A percentile compares a stretch with the other conserved stretches of the same genome.
Conservation (phyloP, 352 stramenopile genomes). For the Globisporangium echinulatum region DNA sequence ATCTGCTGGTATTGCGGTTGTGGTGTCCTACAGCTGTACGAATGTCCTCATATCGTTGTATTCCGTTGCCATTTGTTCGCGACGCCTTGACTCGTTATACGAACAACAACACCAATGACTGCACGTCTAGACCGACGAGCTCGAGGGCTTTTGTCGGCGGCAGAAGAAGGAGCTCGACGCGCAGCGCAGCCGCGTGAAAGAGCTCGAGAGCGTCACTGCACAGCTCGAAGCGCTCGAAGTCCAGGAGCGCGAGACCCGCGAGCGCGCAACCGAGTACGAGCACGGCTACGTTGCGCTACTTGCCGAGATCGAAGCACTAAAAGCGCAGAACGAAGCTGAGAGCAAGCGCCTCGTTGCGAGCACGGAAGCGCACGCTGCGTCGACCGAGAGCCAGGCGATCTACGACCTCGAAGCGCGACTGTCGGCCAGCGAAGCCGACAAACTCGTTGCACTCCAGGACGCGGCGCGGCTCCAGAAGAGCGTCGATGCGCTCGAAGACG, state of each 20-base stretch:
- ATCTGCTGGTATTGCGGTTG: background rate
- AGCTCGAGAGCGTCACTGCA: conserved; percentile 12
- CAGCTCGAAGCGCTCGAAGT: conserved; percentile 29
- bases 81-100: too few species aligned
- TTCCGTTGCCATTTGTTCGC: too few species aligned
- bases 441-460: conserved; percentile 51
- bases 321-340: conserved; percentile 40
- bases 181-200: conserved; percentile 22
- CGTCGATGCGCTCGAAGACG: conserved; percentile 46
- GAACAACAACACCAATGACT: background rate
- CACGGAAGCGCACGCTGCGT: conserved; percentile 41
- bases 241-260: conserved; percentile 30
- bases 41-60: too few species aligned
- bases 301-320: conserved; percentile 39
- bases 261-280: conserved; percentile 53
- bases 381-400: conserved; percentile 41
- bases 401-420: conserved; percentile 63
- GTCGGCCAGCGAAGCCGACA: conserved; percentile 49
- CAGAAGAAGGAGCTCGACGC: conserved; percentile 41
- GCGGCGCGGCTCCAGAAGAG: conserved; percentile 43
- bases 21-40: background rate
- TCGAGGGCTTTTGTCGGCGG: background rate
- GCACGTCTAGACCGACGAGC: background rate
- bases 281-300: conserved; percentile 58
- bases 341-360: conserved; percentile 39